Evolutionary conservation across 441 rosid species (phyloP).

Genomic region (Jatropha podagrica): DNA sequence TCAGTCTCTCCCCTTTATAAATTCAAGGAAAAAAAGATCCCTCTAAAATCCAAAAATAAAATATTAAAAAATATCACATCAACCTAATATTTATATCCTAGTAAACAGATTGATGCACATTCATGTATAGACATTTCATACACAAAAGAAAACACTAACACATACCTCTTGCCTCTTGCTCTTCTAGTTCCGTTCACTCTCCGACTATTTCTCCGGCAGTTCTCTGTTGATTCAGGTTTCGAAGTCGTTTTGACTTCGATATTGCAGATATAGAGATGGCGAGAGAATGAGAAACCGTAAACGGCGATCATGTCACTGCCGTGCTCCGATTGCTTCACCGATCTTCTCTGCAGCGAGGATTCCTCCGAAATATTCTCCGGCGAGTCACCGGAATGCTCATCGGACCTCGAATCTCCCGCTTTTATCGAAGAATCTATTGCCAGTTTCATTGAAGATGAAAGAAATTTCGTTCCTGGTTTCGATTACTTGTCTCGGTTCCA

Average conservation of each 20-base stretch:
- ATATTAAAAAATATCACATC: constrained; percentile 3
- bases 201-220: constrained; percentile 17
- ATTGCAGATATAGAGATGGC: constrained; percentile 26
- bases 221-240: background rate
- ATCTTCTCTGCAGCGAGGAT: constrained; percentile 79
- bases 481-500: constrained; percentile 78
- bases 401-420: constrained; percentile 55
- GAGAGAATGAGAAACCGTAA: constrained; percentile 36
- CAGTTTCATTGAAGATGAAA: constrained; percentile 64
- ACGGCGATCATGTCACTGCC: constrained; percentile 51
- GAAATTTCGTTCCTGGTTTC: constrained; percentile 79
- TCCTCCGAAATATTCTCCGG: constrained; percentile 58
- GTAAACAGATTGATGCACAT: constrained; percentile 27
- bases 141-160: constrained; percentile 6
- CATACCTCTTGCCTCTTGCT: constrained; percentile 9
- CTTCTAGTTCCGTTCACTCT: constrained; percentile 15
- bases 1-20: background rate
- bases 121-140: background rate
- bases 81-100: constrained; percentile 63
- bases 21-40: background rate
- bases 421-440: constrained; percentile 63
- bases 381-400: constrained; percentile 65
- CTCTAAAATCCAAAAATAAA: background rate
- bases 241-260: background rate
- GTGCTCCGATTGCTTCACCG: constrained; percentile 50